Percentiles rank a stretch among this genome's conserved stretches.
Conservation (phyloP, 73 alveolate species). For the Paramecium biaurelia region DNA sequence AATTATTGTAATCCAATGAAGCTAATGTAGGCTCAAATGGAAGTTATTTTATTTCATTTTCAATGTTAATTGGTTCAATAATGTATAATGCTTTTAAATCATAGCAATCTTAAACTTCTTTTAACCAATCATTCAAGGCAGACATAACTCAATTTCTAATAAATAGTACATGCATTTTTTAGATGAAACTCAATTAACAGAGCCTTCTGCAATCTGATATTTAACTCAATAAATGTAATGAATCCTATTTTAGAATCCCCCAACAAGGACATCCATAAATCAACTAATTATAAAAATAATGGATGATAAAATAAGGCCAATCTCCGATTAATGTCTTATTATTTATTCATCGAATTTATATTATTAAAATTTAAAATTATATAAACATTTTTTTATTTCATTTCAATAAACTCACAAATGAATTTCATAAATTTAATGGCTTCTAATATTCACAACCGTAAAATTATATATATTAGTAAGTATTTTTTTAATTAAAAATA, state of each 20-base stretch:
- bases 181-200: slow-evolving; percentile 35
- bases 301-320: slow-evolving; percentile 63
- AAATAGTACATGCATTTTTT: slow-evolving; percentile 54
- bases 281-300: slow-evolving; percentile 42
- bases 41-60: slow-evolving; percentile 14
- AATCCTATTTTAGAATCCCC: slow-evolving; percentile 22
- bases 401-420: too few relatives aligned
- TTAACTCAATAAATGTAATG: slow-evolving; percentile 31
- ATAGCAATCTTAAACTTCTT: slow-evolving; percentile 56
- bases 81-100: slow-evolving; percentile 27
- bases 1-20: slow-evolving; percentile 3
- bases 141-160: slow-evolving; percentile 44
- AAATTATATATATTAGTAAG: too few relatives aligned
- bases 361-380: background rate
- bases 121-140: slow-evolving; percentile 65
- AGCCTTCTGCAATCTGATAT: slow-evolving; percentile 32
- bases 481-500: too few relatives aligned
- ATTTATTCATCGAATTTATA: slow-evolving; percentile 19
- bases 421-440: too few relatives aligned
- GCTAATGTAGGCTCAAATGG: slow-evolving; percentile 41
- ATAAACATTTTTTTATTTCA: too few relatives aligned
- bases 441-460: background rate
- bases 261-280: slow-evolving; percentile 3
- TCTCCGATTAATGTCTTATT: slow-evolving; percentile 58
- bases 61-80: slow-evolving; percentile 7